Evolutionary conservation across 768 basidiomycete genomes (phyloP), one percentile per base, ranked within the genome.

Genomic region (Artomyces pyxidatus): DNA sequence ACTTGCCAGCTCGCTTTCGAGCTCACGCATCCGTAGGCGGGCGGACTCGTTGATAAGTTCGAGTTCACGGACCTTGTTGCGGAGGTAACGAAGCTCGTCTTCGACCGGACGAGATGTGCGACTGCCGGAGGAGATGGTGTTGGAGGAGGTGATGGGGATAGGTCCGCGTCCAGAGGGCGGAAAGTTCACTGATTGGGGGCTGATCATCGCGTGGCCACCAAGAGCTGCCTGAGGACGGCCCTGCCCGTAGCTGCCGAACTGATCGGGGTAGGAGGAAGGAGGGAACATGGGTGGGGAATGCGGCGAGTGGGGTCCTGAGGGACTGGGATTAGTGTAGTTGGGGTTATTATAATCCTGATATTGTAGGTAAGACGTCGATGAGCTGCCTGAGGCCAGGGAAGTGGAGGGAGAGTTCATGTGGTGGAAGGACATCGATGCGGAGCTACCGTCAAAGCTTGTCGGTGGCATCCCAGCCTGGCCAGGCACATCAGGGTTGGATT

Each of bases 11-110:
- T 76, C 69, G 32, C 56, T 59, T 61, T 77, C 76, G 48, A 82
- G 70, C 54, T 73, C 68, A 37, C 67, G 64, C 29, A 75, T 68
- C 28, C 75, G 76, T 52, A 69, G 61, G 28, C 72, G 72, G 27
- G 71, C 71, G 22, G 73, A 72, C 38, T 76, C 69, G 58, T 79
- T 76, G 52, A 76, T 71, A 47, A 73, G 71, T 65, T 88, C 83
- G 30, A 86, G 73, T 52, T 87, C 81, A 17, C 68, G 74, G 42
- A 88, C 68, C 51, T 70, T 73, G 54, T 72, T 76, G 35, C 76
- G 77, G 23, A 88, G 75, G 25, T 64, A 68, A 19, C 65, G 69
- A 39, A 83, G 62, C 58, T 86, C 83, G 6, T 73, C 73, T 25
- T 79, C 74, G 47, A 58, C 39, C 19, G 58, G 48, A 32, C 60